Conservation (phyloP, 2,329 filamentous ascomycete genomes). For the Ophidiomyces ophidiicola region DNA sequence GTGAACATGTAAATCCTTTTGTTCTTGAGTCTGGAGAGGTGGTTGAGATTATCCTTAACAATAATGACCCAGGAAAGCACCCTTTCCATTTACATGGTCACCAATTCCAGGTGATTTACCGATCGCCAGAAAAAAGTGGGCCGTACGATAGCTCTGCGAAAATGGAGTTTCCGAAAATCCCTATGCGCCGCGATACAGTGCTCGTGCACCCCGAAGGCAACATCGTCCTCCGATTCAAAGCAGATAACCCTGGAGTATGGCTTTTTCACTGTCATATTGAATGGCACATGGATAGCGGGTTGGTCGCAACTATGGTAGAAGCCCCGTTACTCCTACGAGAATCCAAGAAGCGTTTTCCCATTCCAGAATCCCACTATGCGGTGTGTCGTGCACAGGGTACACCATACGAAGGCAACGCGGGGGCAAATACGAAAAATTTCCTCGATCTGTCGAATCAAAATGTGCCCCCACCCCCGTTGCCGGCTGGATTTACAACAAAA, state of each 20-base stretch:
- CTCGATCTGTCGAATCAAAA: slow-evolving; percentile 53
- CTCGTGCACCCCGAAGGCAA: slow-evolving; percentile 40
- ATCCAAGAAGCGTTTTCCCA: slow-evolving; percentile 5
- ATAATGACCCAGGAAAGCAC: slow-evolving; percentile 12
- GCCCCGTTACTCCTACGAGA: slow-evolving; percentile 27
- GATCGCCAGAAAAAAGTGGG: slow-evolving; percentile 14
- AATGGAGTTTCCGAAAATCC: slow-evolving; percentile 26
- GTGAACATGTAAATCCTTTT: slow-evolving; percentile 9
- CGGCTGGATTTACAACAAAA: slow-evolving; percentile 54
- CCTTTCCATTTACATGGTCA: slow-evolving; percentile 37
- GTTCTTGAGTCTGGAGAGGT: slow-evolving; percentile 8
- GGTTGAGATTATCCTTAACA: slow-evolving; percentile 11
- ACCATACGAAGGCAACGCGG: slow-evolving; percentile 56
- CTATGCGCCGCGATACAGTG: slow-evolving; percentile 42
- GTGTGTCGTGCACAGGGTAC: slow-evolving; percentile 32
- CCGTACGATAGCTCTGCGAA: slow-evolving; percentile 25
- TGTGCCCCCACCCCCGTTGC: slow-evolving; percentile 42
- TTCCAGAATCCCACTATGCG: slow-evolving; percentile 17
- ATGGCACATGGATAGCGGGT: slow-evolving; percentile 41
- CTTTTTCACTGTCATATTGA: slow-evolving; percentile 39
- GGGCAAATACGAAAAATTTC: slow-evolving; percentile 52
- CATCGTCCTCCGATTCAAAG: slow-evolving; percentile 41
- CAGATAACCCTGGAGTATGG: slow-evolving; percentile 39
- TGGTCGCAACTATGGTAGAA: slow-evolving; percentile 43
- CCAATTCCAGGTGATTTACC: slow-evolving; percentile 10